These are phyloP conservation scores for Penicillium nucicola DNA, from an alignment of 495 filamentous ascomycete genomes.

Conservation along the genomic window DNA sequence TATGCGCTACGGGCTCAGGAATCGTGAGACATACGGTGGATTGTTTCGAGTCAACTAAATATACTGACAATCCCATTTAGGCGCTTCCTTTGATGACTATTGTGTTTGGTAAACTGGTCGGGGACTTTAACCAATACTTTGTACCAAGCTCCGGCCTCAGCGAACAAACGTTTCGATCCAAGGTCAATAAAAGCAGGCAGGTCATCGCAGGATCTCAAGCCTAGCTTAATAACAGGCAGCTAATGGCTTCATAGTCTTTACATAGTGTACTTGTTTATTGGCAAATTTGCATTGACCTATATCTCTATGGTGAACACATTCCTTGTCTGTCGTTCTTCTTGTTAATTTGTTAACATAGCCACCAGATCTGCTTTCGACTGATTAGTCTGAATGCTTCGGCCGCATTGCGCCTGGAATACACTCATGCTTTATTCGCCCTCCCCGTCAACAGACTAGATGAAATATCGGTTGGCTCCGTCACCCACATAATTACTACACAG, in stretches of 20 bases:
- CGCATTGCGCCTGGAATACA: conserved; percentile 29
- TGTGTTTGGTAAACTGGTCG: conserved; percentile 42
- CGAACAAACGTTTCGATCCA: conserved; percentile 24
- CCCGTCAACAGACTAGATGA: conserved; percentile 32
- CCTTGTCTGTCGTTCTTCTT: too few species aligned
- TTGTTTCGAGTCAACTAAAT: too few species aligned
- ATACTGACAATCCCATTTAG: too few species aligned
- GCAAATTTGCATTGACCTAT: conserved; percentile 30
- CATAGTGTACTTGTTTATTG: conserved; percentile 42
- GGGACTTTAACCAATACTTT: conserved; percentile 32
- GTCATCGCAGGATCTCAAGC: too few species aligned
- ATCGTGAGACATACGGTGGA: neutral
- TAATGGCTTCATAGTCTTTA: conserved; percentile 22
- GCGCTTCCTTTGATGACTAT: conserved; percentile 46
- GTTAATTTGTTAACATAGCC: too few species aligned
- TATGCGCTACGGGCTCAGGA: neutral
- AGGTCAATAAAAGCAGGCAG: conserved; percentile 29
- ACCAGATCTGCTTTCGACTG: conserved; percentile 51
- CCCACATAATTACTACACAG: conserved; percentile 59
- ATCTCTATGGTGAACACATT: conserved; percentile 24
- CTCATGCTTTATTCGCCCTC: conserved; percentile 28
- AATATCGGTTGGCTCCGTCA: conserved; percentile 33
- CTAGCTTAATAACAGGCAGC: too few species aligned
- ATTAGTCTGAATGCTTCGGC: conserved; percentile 39
- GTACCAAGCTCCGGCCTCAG: conserved; percentile 16